A percentile compares a stretch with the other conserved stretches of the same genome.
phyloP scores from a whole-genome alignment of 352 stramenopile species.

The Phytopythium ostracodes region DNA sequence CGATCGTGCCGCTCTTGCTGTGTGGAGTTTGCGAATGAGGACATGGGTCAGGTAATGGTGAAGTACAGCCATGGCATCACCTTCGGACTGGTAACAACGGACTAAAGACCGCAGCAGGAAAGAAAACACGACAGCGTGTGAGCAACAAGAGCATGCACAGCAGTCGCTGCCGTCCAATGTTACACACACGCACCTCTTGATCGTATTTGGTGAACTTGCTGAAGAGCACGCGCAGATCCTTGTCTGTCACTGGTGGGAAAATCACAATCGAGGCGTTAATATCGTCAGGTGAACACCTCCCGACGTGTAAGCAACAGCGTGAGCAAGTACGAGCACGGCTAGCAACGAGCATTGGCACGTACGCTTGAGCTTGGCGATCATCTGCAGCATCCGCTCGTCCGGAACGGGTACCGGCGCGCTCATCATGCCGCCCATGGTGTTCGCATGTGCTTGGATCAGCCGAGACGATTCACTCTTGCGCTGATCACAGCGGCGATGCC shows the following conservation, averaged over 20 bases:
- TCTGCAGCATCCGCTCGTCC: conserved; percentile 67
- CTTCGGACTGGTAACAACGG: neutral
- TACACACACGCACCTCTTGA: conserved; percentile 43
- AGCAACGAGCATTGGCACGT: conserved; percentile 1
- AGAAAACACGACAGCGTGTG: neutral
- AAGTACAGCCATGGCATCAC: neutral
- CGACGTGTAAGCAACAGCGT: neutral
- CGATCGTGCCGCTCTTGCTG: conserved; percentile 69
- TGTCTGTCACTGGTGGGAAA: conserved; percentile 46
- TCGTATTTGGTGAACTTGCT: conserved; percentile 57
- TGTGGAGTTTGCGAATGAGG: neutral
- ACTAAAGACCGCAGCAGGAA: neutral
- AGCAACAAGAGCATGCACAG: neutral
- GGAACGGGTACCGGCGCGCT: conserved; percentile 46
- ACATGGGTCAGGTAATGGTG: neutral
- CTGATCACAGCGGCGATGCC: too few species aligned
- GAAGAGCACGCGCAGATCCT: conserved; percentile 52
- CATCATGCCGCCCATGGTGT: conserved; percentile 40
- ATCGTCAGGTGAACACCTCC: too few species aligned
- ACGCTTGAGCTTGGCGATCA: conserved; percentile 67
- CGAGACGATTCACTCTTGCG: neutral
- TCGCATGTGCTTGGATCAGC: neutral
- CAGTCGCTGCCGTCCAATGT: neutral
- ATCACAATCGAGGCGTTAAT: neutral
- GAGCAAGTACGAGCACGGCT: neutral